Percentiles rank a stretch among this genome's conserved stretches.
Conservation (phyloP, 2,329 filamentous ascomycete genomes). For the Rhynchosporium agropyri region DNA sequence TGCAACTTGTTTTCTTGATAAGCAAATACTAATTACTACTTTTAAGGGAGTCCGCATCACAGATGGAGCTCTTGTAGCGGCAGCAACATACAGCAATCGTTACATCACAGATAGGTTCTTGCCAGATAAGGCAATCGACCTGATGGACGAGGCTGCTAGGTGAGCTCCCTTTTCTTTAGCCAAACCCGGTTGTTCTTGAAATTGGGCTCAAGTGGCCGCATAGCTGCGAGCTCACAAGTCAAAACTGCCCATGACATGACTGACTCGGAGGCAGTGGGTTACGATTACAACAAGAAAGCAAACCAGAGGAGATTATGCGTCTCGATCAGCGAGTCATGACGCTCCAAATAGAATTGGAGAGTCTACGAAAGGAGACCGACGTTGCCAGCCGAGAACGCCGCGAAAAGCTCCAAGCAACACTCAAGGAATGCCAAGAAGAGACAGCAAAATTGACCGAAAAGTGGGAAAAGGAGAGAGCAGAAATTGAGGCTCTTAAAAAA, state of each 20-base stretch:
- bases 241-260: not conserved
- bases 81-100: conserved; percentile 88
- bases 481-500: conserved; percentile 85
- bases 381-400: conserved; percentile 84
- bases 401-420: conserved; percentile 77
- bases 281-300: conserved; percentile 92
- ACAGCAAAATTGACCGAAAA: conserved; percentile 72
- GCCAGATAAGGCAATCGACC: conserved; percentile 86
- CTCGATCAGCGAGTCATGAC: conserved; percentile 96
- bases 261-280: conserved; percentile 59
- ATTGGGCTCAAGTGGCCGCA: no score
- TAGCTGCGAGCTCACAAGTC: not conserved
- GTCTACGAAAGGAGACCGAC: conserved; percentile 90
- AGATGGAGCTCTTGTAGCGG: conserved; percentile 87
- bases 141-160: conserved; percentile 91
- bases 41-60: conserved; percentile 76
- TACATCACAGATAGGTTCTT: conserved; percentile 97
- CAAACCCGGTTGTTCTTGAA: not conserved
- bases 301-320: conserved; percentile 90
- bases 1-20: not conserved
- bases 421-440: conserved; percentile 78
- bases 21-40: not conserved
- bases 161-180: not conserved
- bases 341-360: conserved; percentile 95
- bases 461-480: conserved; percentile 87